A percentile compares a stretch with the other conserved stretches of the same genome.
Conservation (phyloP, 768 basidiomycete genomes). For the Mycena sanguinolenta region DNA sequence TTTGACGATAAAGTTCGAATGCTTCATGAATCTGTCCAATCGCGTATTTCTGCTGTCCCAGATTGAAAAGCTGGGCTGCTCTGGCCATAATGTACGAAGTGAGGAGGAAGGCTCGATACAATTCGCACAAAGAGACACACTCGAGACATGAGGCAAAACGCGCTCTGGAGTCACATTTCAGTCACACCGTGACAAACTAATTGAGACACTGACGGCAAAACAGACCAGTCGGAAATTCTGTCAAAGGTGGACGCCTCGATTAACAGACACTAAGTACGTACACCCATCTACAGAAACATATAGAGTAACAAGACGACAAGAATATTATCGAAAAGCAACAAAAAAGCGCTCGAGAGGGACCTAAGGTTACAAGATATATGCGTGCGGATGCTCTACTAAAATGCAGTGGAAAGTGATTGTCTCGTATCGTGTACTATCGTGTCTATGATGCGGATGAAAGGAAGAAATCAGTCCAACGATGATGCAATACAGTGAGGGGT, state of each 20-base stretch:
- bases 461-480: conserved; percentile 47
- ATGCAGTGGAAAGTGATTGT: conserved; percentile 53
- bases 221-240: too few relatives aligned
- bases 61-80: not conserved
- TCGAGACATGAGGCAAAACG: too few relatives aligned
- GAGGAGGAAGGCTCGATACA: too few relatives aligned
- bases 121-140: too few relatives aligned
- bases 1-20: conserved; percentile 46
- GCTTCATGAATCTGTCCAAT: conserved; percentile 28
- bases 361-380: conserved; percentile 52
- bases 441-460: conserved; percentile 40
- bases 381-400: conserved; percentile 73
- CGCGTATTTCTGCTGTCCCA: conserved; percentile 6
- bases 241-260: conserved; percentile 27
- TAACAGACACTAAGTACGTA: conserved; percentile 23
- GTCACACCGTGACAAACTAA: too few relatives aligned
- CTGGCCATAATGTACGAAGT: not conserved
- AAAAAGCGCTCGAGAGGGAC: conserved; percentile 45
- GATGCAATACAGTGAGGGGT: conserved; percentile 46
- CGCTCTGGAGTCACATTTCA: too few relatives aligned
- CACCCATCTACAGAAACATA: conserved; percentile 32
- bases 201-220: too few relatives aligned
- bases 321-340: conserved; percentile 24
- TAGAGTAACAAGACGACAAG: conserved; percentile 22
- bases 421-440: conserved; percentile 54